Evolutionary conservation across 805 yeast species (phyloP).

Genomic region (Hanseniaspora guilliermondii): DNA sequence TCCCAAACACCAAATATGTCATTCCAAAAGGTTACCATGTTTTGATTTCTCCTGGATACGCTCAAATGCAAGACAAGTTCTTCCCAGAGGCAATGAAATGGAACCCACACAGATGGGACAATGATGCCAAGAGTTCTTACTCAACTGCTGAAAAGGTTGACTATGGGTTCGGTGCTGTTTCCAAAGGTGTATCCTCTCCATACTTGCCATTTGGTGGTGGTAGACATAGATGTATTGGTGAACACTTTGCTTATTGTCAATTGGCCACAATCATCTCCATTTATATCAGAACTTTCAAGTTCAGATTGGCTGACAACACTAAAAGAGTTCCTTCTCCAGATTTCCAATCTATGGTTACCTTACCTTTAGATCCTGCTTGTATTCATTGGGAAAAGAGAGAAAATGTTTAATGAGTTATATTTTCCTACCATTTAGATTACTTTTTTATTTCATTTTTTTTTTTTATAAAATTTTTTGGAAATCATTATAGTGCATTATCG

Average conservation of each 20-base stretch:
- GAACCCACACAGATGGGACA: conserved; percentile 83
- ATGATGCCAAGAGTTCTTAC: conserved; percentile 28
- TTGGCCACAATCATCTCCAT: conserved; percentile 72
- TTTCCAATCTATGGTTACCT: conserved; percentile 82
- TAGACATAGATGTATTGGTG: conserved; percentile 98
- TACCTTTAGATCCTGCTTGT: conserved; percentile 68
- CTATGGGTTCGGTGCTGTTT: conserved; percentile 92
- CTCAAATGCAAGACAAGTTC: conserved; percentile 61
- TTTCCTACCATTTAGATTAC: too few species aligned
- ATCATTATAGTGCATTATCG: too few species aligned
- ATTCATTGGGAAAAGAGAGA: conserved; percentile 60
- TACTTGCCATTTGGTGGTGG: conserved; percentile 99
- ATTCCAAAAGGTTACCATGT: conserved; percentile 87
- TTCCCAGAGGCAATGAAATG: conserved; percentile 65
- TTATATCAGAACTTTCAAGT: conserved; percentile 60
- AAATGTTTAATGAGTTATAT: background rate
- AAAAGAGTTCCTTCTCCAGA: conserved; percentile 52
- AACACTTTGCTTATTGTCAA: conserved; percentile 92
- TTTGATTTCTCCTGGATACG: conserved; percentile 85
- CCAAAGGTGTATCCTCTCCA: conserved; percentile 92
- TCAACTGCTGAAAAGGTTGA: conserved; percentile 41
- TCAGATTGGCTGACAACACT: conserved; percentile 50
- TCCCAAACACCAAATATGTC: conserved; percentile 66
- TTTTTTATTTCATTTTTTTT: background rate
- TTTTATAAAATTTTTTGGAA: too few species aligned